Evolutionary conservation across 345 rosid genomes (phyloP), one percentile per base, ranked within the genome.

Genomic region (Murraya paniculata): DNA sequence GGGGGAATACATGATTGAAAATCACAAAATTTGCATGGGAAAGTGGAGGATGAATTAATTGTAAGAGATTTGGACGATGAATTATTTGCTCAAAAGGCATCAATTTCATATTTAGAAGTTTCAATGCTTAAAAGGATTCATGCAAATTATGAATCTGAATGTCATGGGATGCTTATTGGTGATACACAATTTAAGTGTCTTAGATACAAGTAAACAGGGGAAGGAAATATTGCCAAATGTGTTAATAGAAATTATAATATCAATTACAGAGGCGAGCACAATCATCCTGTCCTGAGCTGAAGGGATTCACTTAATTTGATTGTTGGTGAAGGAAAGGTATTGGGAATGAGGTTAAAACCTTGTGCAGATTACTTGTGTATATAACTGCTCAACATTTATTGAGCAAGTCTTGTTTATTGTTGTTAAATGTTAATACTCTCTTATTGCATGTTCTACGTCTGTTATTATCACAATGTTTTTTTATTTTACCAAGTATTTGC

Each of bases 291-390:
- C 81, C 64, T 38, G 81, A 83, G 81, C 61, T 81, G 81, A 80
- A 77, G 81, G 84, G 86, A 81, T 86, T 77, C 90, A 31, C 82
- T 74, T 67, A 78, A 87, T 84, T 74, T 84, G 75, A 74, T 69
- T 88, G 82, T 82, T 82, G 84, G 86, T 78, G 84, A 80, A 82
- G 83, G 77, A 79, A 88, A 93, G 98, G 98, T 88, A 89, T 76
- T 65, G 81, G 62, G 79, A 65, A 76, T 76, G 31, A 77, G 72
- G 72, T 71, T 77, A 73, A 73, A 64, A 78, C 68, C 78, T 74
- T 84, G 74, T 77, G 64, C 65, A 5, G 57, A 9, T 81, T 83
- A 79, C 75, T 61, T 81, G 64, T 82, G 71, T 74, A 53, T 81
- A 77, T 53, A n/a, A 64, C 66, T 69, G 66, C 77, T 85, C 83